Base-by-base conservation (phyloP, 768 basidiomycete species). In the Fomitopsis serialis region DNA sequence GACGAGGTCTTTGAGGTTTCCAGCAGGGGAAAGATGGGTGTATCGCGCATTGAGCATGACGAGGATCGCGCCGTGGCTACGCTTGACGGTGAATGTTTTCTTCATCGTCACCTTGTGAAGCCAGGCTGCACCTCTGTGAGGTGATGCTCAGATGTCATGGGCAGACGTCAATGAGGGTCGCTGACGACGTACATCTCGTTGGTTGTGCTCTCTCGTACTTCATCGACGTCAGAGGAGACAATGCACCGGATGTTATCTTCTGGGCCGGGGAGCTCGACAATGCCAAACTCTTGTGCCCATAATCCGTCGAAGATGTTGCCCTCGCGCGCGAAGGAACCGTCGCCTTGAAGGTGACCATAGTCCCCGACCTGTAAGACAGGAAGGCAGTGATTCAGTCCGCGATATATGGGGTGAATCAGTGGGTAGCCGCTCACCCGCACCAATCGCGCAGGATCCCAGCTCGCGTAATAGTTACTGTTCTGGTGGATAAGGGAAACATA, bases 281-380 rank as follows among this genome's bases (percentile, higher is more conserved):
- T 44, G 29, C 42, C 51, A 35, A 44, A 52, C 34, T 35, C 7
- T 3, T 9, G 9, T 7, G 42, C 51, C 11, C 29, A 25, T 5
- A 42, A 42, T 7, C 43, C 23, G 21, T 52, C 51, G 40, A 52
- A 52, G 29, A 52, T 52, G 43, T 52, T 52, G 42, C 51, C 51
- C n/a, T 52, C 51, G 19, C 27, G 24, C 12, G 29, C 42, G 22
- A 52, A 52, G 2, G 51, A 52, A 15, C 19, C 3, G 25, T 52
- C 51, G 24, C 23, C 42, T 23, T 52, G 51, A 9, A 52, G 19
- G 36, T 45, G 43, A 9, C 51, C 51, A 32, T 52, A 52, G 43
- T 52, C 51, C 2, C 51, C 51, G n/a, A 45, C 10, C 51, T 52
- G 9, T 21, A 19, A 17, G 25, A 47, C 7, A 8, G 24, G 11